Base-by-base conservation (phyloP, 768 basidiomycete species). In the Boletus sp. region DNA sequence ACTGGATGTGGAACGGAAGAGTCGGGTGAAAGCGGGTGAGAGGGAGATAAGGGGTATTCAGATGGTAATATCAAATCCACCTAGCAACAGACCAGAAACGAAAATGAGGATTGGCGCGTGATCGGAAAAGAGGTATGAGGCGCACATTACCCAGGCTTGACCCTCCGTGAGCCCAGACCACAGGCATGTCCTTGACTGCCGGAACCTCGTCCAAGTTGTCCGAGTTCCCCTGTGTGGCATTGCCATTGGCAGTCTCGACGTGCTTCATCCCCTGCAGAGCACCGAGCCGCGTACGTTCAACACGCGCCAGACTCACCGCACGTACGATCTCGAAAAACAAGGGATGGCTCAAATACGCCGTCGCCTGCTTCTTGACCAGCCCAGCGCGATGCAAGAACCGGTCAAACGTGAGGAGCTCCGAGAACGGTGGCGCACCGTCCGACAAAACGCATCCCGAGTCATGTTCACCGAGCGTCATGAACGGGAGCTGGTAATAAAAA, bases 331-430 rank as follows among this genome's bases (percentile, higher is more conserved):
- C 81, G 39, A 78, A 63, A 44, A 81, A 76, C 28, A 84, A 65
- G 1, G 82, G 83, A 52, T 82, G 77, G 4, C 64, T 69, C 1
- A 77, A 61, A 18, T 66, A 65, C 0, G 60, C 54, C 7, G 62
- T 62, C 2, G 75, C 66, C 58, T 80, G 76, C 28, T 65, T 62
- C 62, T 75, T 72, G 32, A 80, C 67, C 37, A 66, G 58, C 37
- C 60, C 66, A n/a, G 72, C 75, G 8, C 82, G 76, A 18, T 77
- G 64, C 45, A 80, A 56, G 64, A 86, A 83, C 9, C 82, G 76
- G 20, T 68, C 60, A 8, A 61, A 71, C 1, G 80, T 76, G 29
- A 85, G 71, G 11, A 84, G 67, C 8, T 72, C 60, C 1, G 61
- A 61, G 49, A 77, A 76, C 4, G 73, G 57, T 0, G 84, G 83